Evolutionary conservation across 345 rosid species (phyloP), one percentile per base, ranked within the genome.

Genomic region (Eucalyptus polybractea): DNA sequence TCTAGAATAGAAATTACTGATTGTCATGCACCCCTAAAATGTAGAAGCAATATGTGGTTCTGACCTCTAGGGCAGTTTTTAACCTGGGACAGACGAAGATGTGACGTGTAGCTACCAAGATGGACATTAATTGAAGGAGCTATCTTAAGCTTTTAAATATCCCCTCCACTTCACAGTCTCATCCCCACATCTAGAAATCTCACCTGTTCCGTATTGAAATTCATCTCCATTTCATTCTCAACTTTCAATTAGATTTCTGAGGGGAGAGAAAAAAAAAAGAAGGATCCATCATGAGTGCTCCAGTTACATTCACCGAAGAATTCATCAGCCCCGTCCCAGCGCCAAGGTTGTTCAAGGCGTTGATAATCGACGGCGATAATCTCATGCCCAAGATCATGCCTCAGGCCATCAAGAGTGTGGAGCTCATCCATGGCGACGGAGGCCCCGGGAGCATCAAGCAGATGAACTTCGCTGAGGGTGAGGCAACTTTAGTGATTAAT

Each of bases 371-470:
- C 2, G 86, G 76, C 9, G 90, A 90, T 24, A 80, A 53, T 13
- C 88, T 94, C 80, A 31, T 95, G 80, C 90, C 92, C 58, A 93
- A 92, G 91, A 85, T 91, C 54, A 9, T 92, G 80, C 94, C 95
- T 7, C 91, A 93, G 31, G 92, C 87, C 42, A 72, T 93, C 44
- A 86, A 87, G 87, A 92, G 89, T 8, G 56, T 83, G 13, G 93
- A 91, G 11, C 33, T 86, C n/a, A 11, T 94, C 14, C 87, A 93
- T 88, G 95, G 96, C 25, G 88, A 93, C 69, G 95, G 94, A n/a
- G 95, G 93, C 17, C 88, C 94, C 16, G 94, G 94, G 37, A 93
- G 80, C 80, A 90, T 92, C 91, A 94, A 88, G 91, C 89, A 92
- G 76, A 50, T 91, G 80, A 90, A 47, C 87, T 87, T 89, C 27